Percentiles rank a stretch among this genome's conserved stretches.
These are phyloP conservation scores for Colletotrichum phormii DNA, from an alignment of 2,329 filamentous ascomycete species.

Conservation along the genomic window DNA sequence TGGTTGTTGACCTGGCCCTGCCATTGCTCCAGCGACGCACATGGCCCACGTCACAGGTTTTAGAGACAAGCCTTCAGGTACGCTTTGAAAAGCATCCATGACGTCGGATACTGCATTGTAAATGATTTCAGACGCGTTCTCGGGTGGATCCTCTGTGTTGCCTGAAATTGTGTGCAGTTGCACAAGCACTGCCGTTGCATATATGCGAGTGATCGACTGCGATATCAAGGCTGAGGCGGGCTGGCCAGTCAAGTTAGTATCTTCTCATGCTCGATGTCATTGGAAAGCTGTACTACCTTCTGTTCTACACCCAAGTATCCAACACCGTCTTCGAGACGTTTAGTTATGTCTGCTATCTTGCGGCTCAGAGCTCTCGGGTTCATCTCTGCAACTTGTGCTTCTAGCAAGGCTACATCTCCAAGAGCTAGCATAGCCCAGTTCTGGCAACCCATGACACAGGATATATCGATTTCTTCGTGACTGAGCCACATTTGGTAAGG, in stretches of 20 bases:
- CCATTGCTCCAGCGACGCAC: slow-evolving; percentile 24
- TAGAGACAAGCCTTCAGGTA: slow-evolving; percentile 1
- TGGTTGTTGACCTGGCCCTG: slow-evolving; percentile 1
- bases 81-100: slow-evolving; percentile 6
- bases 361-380: not conserved
- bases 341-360: not conserved
- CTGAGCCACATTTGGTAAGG: slow-evolving; percentile 21
- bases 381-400: slow-evolving; percentile 1
- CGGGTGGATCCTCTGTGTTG: not conserved
- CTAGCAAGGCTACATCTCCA: slow-evolving; percentile 20
- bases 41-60: slow-evolving; percentile 29
- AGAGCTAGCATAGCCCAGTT: slow-evolving; percentile 34
- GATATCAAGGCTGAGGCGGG: not conserved
- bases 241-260: not conserved
- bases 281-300: not conserved
- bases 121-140: not conserved
- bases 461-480: slow-evolving; percentile 24
- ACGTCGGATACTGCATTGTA: slow-evolving; percentile 4
- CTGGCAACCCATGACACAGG: slow-evolving; percentile 31
- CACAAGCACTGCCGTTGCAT: slow-evolving; percentile 14
- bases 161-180: slow-evolving; percentile 8
- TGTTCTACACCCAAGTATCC: not conserved
- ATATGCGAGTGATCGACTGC: slow-evolving; percentile 23
- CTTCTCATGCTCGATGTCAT: not conserved
- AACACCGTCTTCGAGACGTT: slow-evolving; percentile 6